A percentile compares a stretch with the other conserved stretches of the same genome.
Evolutionary conservation across 2,329 filamentous ascomycete genomes (phyloP).

Genomic region (Didymella keratinophila): DNA sequence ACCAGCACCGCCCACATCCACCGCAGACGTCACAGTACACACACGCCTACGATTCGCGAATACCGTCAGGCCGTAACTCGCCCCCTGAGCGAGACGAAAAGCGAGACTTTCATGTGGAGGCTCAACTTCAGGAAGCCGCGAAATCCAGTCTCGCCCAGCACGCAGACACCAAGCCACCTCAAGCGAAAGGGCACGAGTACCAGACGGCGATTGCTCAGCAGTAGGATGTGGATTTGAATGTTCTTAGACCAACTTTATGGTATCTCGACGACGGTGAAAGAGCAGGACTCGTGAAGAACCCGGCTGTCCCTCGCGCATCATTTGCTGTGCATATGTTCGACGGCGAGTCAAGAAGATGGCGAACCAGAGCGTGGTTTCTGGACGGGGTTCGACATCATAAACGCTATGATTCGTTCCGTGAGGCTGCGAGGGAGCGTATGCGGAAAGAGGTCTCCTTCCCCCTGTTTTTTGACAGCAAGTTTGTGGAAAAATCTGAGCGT

Average conservation of each 20-base stretch:
- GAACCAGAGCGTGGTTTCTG: neutral
- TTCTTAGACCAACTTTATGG: neutral
- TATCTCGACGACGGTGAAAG: neutral
- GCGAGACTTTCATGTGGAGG: constrained; percentile 34
- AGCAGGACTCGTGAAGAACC: neutral
- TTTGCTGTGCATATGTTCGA: neutral
- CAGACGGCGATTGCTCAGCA: constrained; percentile 21
- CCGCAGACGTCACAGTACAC: constrained; percentile 15
- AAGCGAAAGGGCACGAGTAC: constrained; percentile 13
- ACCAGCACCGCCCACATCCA: constrained; percentile 12
- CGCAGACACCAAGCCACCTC: constrained; percentile 5
- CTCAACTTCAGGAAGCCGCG: constrained; percentile 46
- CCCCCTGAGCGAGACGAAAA: constrained; percentile 37
- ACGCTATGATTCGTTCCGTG: neutral
- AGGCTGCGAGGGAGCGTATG: neutral
- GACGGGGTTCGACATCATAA: neutral
- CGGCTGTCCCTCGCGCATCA: neutral
- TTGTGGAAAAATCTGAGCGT: neutral
- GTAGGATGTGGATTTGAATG: constrained; percentile 1
- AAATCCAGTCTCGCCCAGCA: constrained; percentile 45
- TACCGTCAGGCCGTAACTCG: constrained; percentile 29
- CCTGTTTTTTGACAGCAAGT: neutral
- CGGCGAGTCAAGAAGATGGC: neutral
- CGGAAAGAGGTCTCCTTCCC: neutral
- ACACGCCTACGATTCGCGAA: constrained; percentile 27